Evolutionary conservation across 2,329 filamentous ascomycete species (phyloP), one percentile per base, ranked within the genome.

Genomic region (Fusarium incarnatum): DNA sequence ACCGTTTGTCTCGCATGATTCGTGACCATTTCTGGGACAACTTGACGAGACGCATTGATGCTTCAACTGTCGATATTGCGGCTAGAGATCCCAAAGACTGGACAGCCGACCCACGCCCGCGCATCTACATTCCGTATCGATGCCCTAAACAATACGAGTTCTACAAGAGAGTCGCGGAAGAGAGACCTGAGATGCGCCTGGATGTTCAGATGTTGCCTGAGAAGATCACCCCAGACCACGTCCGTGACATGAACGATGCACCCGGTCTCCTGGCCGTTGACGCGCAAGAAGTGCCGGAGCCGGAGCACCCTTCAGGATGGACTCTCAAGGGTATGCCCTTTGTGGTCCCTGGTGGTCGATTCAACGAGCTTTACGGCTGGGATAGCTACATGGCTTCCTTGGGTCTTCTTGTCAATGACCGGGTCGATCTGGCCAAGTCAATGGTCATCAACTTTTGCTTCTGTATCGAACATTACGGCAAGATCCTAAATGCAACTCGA

Each of bases 291-390:
- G 85, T 88, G 44, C 83, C 81, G 15, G 88, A 97, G 74, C 87
- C 88, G 7, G 66, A 72, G 47, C 75, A 76, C 40, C 83, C 83
- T 25, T 92, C 92, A 5, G 91, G 91, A 41, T 86, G 92, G 77
- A 91, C 91, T 6, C 83, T 97, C 42, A 86, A 87, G 37, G 96
- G 96, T 5, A 85, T 97, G 62, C 95, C 96, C 0, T 99, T 98
- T 75, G 94, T 98, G n/a, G 96, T 99, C 5, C 96, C 96, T 0
- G 96, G 96, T 64, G 96, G 96, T 25, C 89, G 96, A 30, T 99
- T 99, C 89, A 99, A 99, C 81, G 96, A 99, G 80, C 83, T 99
- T 23, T 99, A 99, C 78, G 95, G 95, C 48, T 99, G 96, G 96
- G 96, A 99, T 81, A 98, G 94, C 79, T 99, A 98, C 84, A 98